phyloP scores from a whole-genome alignment of 306 rosid genomes.

The cucumber (Cucumis sativus) region DNA sequence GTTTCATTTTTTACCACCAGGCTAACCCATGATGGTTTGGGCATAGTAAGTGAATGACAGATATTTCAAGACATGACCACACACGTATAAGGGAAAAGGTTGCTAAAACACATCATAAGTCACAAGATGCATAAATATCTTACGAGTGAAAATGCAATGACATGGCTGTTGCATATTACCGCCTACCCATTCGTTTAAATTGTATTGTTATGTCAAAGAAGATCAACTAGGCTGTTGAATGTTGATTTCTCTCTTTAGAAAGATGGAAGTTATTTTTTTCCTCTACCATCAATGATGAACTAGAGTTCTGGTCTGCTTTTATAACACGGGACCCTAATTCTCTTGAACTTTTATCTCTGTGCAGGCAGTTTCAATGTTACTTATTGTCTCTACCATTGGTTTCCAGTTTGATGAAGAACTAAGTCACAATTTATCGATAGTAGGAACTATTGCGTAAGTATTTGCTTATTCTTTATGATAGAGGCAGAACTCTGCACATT shows the following conservation, averaged over 20 bases:
- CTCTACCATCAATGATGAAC: neutral
- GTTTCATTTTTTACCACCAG: too few species aligned
- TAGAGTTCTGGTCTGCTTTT: neutral
- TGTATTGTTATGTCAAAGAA: neutral
- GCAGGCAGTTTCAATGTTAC: constrained; percentile 75
- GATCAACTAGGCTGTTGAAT: neutral
- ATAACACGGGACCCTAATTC: neutral
- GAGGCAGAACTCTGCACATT: neutral
- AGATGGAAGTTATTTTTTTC: neutral
- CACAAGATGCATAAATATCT: neutral
- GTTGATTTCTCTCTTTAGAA: neutral
- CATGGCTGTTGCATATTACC: neutral
- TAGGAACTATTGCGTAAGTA: constrained; percentile 72
- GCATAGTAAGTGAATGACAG: constrained; percentile 52
- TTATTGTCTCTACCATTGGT: constrained; percentile 39
- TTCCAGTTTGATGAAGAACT: constrained; percentile 52
- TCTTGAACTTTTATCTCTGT: constrained; percentile 2
- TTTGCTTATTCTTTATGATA: constrained; percentile 12
- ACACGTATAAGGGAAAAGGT: neutral
- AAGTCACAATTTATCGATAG: constrained; percentile 52
- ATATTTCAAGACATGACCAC: neutral
- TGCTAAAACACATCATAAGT: neutral
- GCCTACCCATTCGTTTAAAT: neutral
- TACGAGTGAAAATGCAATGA: neutral
- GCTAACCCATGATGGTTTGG: constrained; percentile 9